Evolutionary conservation across 768 basidiomycete species (phyloP).

Genomic region (Royoungia palumana): DNA sequence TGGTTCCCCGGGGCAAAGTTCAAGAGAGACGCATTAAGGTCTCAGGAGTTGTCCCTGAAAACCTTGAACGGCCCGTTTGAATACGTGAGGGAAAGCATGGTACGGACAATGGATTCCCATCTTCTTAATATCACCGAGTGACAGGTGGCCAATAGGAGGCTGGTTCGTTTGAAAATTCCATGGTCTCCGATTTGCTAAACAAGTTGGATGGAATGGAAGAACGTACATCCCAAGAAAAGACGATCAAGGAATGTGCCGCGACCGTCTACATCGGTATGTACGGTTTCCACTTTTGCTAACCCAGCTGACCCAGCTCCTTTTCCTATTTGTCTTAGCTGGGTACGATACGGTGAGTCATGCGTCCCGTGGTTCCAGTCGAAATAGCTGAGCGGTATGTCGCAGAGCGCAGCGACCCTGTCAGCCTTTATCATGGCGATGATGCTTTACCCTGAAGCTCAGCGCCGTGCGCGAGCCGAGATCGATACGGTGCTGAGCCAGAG

Average conservation of each 20-base stretch:
- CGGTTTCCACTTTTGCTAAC: neutral
- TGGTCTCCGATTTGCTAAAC: slow-evolving; percentile 29
- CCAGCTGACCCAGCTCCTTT: neutral
- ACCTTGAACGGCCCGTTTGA: slow-evolving; percentile 28
- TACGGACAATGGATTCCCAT: slow-evolving; percentile 6
- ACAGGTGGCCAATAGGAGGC: slow-evolving; percentile 13
- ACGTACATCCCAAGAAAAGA: slow-evolving; percentile 16
- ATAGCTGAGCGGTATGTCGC: neutral
- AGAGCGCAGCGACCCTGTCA: slow-evolving; percentile 24
- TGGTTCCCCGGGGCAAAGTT: slow-evolving; percentile 31
- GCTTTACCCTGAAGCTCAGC: slow-evolving; percentile 30
- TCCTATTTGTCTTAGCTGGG: slow-evolving; percentile 16
- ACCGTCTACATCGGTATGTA: slow-evolving; percentile 30
- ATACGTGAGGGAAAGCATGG: slow-evolving; percentile 26
- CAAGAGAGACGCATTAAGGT: slow-evolving; percentile 26
- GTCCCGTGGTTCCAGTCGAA: neutral
- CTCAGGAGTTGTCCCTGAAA: slow-evolving; percentile 23
- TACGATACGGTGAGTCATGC: slow-evolving; percentile 23
- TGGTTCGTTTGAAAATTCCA: slow-evolving; percentile 25
- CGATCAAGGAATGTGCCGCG: slow-evolving; percentile 28
- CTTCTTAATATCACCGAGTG: neutral
- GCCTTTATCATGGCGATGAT: slow-evolving; percentile 29
- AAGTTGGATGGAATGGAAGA: slow-evolving; percentile 16
- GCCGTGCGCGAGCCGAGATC: slow-evolving; percentile 30
- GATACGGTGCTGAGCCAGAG: slow-evolving; percentile 18